A percentile compares a stretch with the other conserved stretches of the same genome.
phyloP scores from a whole-genome alignment of 768 basidiomycete genomes.

The Podaxis rugospora region DNA sequence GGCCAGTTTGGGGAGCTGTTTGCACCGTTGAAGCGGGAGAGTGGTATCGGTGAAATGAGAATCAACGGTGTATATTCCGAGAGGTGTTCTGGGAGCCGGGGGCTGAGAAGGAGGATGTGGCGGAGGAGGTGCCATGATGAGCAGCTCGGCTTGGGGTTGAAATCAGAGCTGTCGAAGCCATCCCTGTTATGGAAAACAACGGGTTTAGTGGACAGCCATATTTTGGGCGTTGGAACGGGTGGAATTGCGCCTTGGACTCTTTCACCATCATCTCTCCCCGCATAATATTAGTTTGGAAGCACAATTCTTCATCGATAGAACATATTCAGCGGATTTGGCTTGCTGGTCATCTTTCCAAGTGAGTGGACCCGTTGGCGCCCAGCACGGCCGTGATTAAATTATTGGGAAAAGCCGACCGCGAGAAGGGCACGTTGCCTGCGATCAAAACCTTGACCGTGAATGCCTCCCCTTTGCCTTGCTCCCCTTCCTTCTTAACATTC shows the following conservation, averaged over 20 bases:
- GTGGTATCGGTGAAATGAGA: neutral
- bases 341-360: neutral
- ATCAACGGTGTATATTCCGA: neutral
- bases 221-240: neutral
- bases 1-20: neutral
- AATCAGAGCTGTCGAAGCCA: conserved; percentile 16
- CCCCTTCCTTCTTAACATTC: conserved; percentile 43
- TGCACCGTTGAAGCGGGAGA: neutral
- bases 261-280: neutral
- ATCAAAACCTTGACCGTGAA: conserved; percentile 62
- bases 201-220: neutral
- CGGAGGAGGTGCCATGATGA: neutral
- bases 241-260: neutral
- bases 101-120: neutral
- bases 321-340: neutral
- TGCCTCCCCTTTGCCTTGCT: conserved; percentile 61
- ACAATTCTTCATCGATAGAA: conserved; percentile 9
- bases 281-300: neutral
- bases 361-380: conserved; percentile 4
- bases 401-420: conserved; percentile 46
- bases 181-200: conserved; percentile 4
- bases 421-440: conserved; percentile 72
- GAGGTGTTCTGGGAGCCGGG: neutral
- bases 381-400: conserved; percentile 21
- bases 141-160: conserved; percentile 24